Base-by-base conservation (phyloP, 2,329 filamentous ascomycete species). In the Monosporascus sp. region DNA sequence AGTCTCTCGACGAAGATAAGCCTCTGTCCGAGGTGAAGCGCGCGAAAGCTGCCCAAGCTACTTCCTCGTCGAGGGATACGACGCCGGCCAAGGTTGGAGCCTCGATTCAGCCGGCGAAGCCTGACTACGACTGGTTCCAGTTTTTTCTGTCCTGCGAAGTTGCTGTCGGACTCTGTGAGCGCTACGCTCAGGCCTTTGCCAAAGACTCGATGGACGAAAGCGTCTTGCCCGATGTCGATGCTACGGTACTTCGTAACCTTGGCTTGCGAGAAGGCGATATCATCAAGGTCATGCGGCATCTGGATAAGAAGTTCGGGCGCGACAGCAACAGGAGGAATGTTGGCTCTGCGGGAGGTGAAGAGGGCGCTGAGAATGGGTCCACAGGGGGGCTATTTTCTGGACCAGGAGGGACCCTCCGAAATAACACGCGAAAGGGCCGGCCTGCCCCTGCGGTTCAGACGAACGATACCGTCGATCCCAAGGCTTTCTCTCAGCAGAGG, bases 231-330 rank as follows among this genome's bases (percentile, higher is more conserved):
- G 94, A 97, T 64, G 93, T 99, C 49, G 90, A 92, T 52, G 84
- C 90, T 5, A 84, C 82, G 56, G 84, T 93, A 19, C 77, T 99
- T 48, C 86, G 94, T 41, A 96, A 88, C 16, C 76, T 99, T 43
- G 94, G 94, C n/a, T 73, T 99, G 48, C 92, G 95, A 56, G 94
- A 97, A 71, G 94, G 94, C 26, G 94, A 99, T 69, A 96, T 97
- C 55, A 84, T 99, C 64, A 92, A 96, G 58, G 90, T 99, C 7
- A 97, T 94, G 85, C 92, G 93, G 59, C 83, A 82, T 62, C 73
- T 99, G 52, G 93, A 99, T 69, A 82, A 78, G 67, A 94, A 90
- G 68, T 96, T 83, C 66, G 82, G 80, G 49, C 86, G 92, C 38
- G 82, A 78, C 47, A 79, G 80, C 60, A 80, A 79, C 53, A 84